These are phyloP conservation scores for Saposhnikovia divaricata DNA, from an alignment of 129 eudicot genomes.

Conservation along the genomic window DNA sequence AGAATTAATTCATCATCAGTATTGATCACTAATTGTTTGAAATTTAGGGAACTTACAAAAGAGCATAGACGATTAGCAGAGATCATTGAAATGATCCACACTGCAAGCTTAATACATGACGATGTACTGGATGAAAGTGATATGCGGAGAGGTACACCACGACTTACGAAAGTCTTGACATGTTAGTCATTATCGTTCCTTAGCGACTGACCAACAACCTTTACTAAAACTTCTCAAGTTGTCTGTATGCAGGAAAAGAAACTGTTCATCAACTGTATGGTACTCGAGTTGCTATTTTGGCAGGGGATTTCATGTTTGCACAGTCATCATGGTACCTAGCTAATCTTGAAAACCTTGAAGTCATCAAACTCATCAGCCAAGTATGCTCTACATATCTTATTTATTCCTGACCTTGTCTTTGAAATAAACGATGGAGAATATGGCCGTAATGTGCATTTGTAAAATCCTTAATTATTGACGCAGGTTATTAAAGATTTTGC, in stretches of 20 bases:
- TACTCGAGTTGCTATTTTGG: constrained; percentile 90
- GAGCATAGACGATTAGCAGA: constrained; percentile 93
- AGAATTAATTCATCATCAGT: background rate
- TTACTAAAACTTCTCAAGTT: background rate
- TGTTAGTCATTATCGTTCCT: background rate
- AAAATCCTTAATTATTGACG: background rate
- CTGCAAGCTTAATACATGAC: constrained; percentile 93
- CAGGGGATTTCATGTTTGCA: constrained; percentile 98
- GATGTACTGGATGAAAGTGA: constrained; percentile 94
- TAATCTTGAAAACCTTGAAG: constrained; percentile 87
- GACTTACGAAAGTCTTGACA: background rate
- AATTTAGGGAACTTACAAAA: constrained; percentile 73
- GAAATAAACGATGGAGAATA: background rate
- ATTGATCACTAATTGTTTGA: constrained; percentile 5
- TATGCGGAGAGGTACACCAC: constrained; percentile 71
- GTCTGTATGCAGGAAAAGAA: constrained; percentile 55
- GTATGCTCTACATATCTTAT: constrained; percentile 21
- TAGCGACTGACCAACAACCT: background rate
- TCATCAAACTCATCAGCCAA: constrained; percentile 92
- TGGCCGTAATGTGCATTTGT: background rate
- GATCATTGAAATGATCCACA: constrained; percentile 93
- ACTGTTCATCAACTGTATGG: constrained; percentile 83
- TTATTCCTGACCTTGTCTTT: background rate
- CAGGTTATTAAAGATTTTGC: constrained; percentile 98
- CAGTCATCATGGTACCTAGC: constrained; percentile 97